A percentile compares a stretch with the other conserved stretches of the same genome.
phyloP scores from a whole-genome alignment of 1,284 basidiomycete genomes.

The Irpex sp. region DNA sequence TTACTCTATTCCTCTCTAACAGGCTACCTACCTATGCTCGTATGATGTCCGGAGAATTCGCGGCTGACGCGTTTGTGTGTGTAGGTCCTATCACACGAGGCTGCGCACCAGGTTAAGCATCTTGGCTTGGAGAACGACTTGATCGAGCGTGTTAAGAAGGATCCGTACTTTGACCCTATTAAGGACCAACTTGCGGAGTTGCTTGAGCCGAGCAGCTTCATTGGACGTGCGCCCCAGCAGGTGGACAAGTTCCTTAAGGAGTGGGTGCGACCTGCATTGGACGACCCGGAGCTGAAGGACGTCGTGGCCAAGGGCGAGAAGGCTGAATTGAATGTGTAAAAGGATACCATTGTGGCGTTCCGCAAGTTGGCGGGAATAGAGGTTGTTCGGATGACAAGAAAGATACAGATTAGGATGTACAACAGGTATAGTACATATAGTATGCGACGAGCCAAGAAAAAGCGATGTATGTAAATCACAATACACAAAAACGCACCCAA shows the following conservation, averaged over 20 bases:
- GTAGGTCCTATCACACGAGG: slow-evolving; percentile 91
- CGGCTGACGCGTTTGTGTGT: not conserved
- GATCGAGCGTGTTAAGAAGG: slow-evolving; percentile 78
- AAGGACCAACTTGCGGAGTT: slow-evolving; percentile 61
- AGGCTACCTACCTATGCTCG: not conserved
- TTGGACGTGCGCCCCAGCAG: slow-evolving; percentile 90
- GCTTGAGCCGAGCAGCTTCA: slow-evolving; percentile 82
- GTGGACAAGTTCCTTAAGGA: slow-evolving; percentile 87
- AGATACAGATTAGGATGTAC: not conserved
- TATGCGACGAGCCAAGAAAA: not conserved
- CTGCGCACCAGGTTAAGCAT: slow-evolving; percentile 92
- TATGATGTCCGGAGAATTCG: not conserved
- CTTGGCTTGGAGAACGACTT: slow-evolving; percentile 96
- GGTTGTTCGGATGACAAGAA: not conserved
- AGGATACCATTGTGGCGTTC: no score
- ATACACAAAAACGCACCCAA: not conserved
- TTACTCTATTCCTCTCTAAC: not conserved
- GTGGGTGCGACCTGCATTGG: slow-evolving; percentile 88
- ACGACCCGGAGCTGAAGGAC: slow-evolving; percentile 53
- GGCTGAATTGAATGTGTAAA: slow-evolving; percentile 34
- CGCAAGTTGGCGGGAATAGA: no score
- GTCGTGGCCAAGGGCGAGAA: slow-evolving; percentile 45
- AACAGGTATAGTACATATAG: not conserved
- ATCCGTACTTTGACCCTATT: slow-evolving; percentile 64
- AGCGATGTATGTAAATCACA: not conserved